Percentiles rank a stretch among this genome's conserved stretches.
Evolutionary conservation across 176 grass and related monocot genomes (phyloP).

Genomic region (Tillandsia fasciculata): DNA sequence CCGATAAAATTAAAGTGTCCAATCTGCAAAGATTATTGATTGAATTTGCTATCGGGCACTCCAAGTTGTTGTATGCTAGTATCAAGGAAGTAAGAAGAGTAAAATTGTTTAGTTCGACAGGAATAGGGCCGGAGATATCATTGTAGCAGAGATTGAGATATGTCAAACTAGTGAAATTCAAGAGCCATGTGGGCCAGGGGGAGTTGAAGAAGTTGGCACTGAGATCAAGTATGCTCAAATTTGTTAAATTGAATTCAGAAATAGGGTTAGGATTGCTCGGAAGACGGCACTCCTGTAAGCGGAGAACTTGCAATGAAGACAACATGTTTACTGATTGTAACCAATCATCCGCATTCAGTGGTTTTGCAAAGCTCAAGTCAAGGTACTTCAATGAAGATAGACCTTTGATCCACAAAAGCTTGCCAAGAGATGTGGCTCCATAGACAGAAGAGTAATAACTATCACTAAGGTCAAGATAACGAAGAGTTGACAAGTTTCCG

Average conservation of each 20-base stretch:
- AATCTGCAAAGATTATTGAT: background rate
- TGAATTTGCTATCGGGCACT: background rate
- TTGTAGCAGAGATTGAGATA: fast-evolving
- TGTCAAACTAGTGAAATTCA: constrained; percentile 6
- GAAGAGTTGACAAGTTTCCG: constrained; percentile 36
- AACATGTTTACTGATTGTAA: constrained; percentile 10
- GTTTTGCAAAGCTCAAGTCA: background rate
- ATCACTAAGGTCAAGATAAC: background rate
- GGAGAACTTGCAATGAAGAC: background rate
- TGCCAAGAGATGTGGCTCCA: background rate
- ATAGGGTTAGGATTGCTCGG: background rate
- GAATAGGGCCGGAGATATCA: background rate
- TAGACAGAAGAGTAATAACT: background rate
- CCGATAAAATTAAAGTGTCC: background rate
- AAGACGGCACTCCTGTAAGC: background rate
- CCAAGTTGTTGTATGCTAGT: background rate
- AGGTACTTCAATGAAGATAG: constrained; percentile 12
- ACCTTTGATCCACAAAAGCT: background rate
- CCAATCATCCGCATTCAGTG: background rate
- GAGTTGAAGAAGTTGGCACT: fast-evolving
- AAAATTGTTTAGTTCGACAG: background rate
- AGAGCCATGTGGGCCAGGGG: background rate
- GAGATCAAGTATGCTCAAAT: background rate
- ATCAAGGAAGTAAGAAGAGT: background rate
- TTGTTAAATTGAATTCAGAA: constrained; percentile 7